A percentile compares a stretch with the other conserved stretches of the same genome.
These are phyloP conservation scores for Zizania palustris DNA, from an alignment of 202 grass and related monocot genomes.

Conservation along the genomic window DNA sequence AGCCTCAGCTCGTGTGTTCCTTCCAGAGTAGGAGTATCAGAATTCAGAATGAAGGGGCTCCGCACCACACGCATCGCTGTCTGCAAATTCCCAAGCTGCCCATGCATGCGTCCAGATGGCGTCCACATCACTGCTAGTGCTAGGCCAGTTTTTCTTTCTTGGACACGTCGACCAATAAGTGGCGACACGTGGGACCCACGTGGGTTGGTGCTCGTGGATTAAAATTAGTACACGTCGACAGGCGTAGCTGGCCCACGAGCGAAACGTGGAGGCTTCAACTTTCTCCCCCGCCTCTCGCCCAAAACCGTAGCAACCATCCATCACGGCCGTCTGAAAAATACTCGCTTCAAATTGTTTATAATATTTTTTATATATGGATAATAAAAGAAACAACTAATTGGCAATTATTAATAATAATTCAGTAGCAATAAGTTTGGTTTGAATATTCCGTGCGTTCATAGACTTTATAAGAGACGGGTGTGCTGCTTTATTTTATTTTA, in stretches of 20 bases:
- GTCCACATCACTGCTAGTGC: background rate
- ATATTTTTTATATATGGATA: too few species aligned
- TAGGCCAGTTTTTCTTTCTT: background rate
- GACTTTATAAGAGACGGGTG: too few species aligned
- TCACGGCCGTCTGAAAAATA: background rate
- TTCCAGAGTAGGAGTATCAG: background rate
- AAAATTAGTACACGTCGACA: background rate
- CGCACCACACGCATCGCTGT: slow-evolving; percentile 18
- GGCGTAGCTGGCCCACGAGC: background rate
- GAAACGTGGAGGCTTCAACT: slow-evolving; percentile 34
- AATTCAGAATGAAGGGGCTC: background rate
- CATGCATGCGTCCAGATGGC: background rate
- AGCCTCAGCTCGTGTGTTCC: too few species aligned
- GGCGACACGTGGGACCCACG: background rate
- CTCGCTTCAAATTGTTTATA: too few species aligned
- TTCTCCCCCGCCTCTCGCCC: background rate
- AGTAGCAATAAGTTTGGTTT: too few species aligned
- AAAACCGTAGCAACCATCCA: background rate
- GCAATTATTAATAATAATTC: too few species aligned
- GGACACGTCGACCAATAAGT: slow-evolving; percentile 21
- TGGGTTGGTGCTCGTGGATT: background rate
- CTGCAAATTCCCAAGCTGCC: slow-evolving; percentile 11
- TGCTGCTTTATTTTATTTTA: too few species aligned
- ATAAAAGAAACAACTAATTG: too few species aligned
- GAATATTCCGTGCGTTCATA: too few species aligned